A percentile compares a stretch with the other conserved stretches of the same genome.
These are phyloP conservation scores for Ogataea trehalophila DNA, from an alignment of 805 yeast species.

Conservation along the genomic window DNA sequence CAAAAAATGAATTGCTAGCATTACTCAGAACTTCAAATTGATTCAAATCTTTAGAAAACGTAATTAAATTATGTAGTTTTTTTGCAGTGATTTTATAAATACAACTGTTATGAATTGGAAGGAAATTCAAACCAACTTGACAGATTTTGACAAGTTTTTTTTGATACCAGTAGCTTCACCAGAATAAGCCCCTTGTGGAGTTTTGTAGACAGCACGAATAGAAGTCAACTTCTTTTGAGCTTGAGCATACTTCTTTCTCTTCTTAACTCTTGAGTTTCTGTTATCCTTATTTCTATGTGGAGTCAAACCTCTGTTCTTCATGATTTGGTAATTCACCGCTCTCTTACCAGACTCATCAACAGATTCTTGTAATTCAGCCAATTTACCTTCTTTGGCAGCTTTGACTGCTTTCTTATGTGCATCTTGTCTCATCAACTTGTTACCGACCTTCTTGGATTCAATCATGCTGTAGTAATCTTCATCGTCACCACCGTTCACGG, in stretches of 20 bases:
- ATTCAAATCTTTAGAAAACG: too few species aligned
- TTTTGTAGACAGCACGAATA: constrained; percentile 81
- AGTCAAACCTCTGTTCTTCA: constrained; percentile 94
- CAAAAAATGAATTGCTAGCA: constrained; percentile 12
- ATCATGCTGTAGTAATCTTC: constrained; percentile 56
- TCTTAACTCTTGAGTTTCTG: constrained; percentile 95
- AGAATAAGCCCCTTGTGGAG: constrained; percentile 71
- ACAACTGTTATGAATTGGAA: neutral
- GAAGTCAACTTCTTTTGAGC: constrained; percentile 93
- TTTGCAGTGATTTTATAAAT: neutral
- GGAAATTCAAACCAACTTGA: constrained; percentile 49
- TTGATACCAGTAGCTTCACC: constrained; percentile 98
- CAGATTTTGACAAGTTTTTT: constrained; percentile 86
- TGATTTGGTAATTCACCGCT: constrained; percentile 89
- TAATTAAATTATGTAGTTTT: neutral
- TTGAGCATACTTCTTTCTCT: constrained; percentile 93
- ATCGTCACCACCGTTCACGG: constrained; percentile 36
- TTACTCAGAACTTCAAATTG: neutral
- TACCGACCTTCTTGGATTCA: constrained; percentile 40
- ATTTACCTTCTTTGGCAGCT: constrained; percentile 81
- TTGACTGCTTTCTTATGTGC: constrained; percentile 67
- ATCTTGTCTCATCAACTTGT: constrained; percentile 48
- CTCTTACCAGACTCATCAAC: constrained; percentile 83
- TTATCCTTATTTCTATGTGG: constrained; percentile 89
- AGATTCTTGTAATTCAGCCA: constrained; percentile 64